Evolutionary conservation across 441 rosid species (phyloP).

Genomic region (Macaranga tanarius): DNA sequence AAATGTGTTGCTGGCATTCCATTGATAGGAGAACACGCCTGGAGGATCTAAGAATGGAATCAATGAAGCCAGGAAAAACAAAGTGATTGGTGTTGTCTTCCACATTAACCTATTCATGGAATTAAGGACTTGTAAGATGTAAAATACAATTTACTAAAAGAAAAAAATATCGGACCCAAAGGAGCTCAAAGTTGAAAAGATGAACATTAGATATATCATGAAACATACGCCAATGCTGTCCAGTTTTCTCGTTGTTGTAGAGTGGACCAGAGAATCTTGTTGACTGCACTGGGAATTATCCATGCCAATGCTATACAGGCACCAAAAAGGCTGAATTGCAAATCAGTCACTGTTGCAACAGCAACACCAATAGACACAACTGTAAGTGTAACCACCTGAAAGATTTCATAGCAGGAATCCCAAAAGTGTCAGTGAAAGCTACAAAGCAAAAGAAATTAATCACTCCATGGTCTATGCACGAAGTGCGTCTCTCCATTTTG

Average conservation of each 20-base stretch:
- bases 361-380: slow-evolving; percentile 84
- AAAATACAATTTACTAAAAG: slow-evolving; percentile 1
- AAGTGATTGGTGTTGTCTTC: slow-evolving; percentile 90
- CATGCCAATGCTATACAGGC: slow-evolving; percentile 81
- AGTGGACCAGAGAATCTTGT: slow-evolving; percentile 88
- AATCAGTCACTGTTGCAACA: slow-evolving; percentile 85
- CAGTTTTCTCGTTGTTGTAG: slow-evolving; percentile 87
- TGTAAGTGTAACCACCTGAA: slow-evolving; percentile 75
- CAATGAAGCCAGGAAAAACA: slow-evolving; percentile 65
- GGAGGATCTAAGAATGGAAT: slow-evolving; percentile 88
- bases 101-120: slow-evolving; percentile 74
- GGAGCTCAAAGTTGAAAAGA: neutral
- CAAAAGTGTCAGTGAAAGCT: slow-evolving; percentile 2
- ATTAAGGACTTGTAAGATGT: slow-evolving; percentile 9
- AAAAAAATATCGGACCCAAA: neutral
- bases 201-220: neutral
- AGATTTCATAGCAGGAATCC: slow-evolving; percentile 14
- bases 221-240: slow-evolving; percentile 84
- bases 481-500: neutral
- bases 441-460: neutral
- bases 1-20: slow-evolving; percentile 56
- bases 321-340: slow-evolving; percentile 84
- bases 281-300: slow-evolving; percentile 86
- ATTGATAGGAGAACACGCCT: slow-evolving; percentile 63
- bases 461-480: neutral